Evolutionary conservation across 2,329 filamentous ascomycete species (phyloP).

Genomic region (Fusarium verrucosum): DNA sequence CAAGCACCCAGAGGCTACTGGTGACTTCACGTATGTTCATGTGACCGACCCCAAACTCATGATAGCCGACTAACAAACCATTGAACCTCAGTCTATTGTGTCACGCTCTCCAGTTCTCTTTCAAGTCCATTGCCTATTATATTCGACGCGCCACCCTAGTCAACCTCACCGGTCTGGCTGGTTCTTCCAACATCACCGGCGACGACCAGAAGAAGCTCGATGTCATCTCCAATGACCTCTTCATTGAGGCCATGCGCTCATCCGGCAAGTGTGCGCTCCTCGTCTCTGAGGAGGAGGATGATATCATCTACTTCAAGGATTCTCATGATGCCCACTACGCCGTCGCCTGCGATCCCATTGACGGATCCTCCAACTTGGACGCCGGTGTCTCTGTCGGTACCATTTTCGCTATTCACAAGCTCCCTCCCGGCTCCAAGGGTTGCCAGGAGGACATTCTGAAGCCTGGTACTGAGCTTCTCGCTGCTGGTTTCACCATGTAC

Average conservation of each 20-base stretch:
- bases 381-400: slow-evolving; percentile 97
- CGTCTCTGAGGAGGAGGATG: slow-evolving; percentile 98
- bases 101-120: slow-evolving; percentile 98
- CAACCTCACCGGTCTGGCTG: slow-evolving; percentile 93
- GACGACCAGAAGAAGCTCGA: slow-evolving; percentile 99
- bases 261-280: slow-evolving; percentile 90
- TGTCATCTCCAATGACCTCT: slow-evolving; percentile 98
- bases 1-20: slow-evolving; percentile 93
- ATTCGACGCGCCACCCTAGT: slow-evolving; percentile 95
- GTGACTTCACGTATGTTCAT: slow-evolving; percentile 87
- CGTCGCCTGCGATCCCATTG: slow-evolving; percentile 96
- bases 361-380: slow-evolving; percentile 96
- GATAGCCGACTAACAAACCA: slow-evolving; percentile 23
- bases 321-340: slow-evolving; percentile 84
- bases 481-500: slow-evolving; percentile 99
- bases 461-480: slow-evolving; percentile 90
- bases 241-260: slow-evolving; percentile 93
- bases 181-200: slow-evolving; percentile 92
- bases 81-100: slow-evolving; percentile 76
- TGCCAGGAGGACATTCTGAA: slow-evolving; percentile 86
- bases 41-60: slow-evolving; percentile 11
- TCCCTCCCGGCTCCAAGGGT: slow-evolving; percentile 77
- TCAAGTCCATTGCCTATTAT: slow-evolving; percentile 99
- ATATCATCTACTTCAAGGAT: slow-evolving; percentile 86
- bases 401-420: slow-evolving; percentile 94